A percentile compares a stretch with the other conserved stretches of the same genome.
phyloP scores from a whole-genome alignment of 176 grass and related monocot genomes.

The Coix lacrymajobi region DNA sequence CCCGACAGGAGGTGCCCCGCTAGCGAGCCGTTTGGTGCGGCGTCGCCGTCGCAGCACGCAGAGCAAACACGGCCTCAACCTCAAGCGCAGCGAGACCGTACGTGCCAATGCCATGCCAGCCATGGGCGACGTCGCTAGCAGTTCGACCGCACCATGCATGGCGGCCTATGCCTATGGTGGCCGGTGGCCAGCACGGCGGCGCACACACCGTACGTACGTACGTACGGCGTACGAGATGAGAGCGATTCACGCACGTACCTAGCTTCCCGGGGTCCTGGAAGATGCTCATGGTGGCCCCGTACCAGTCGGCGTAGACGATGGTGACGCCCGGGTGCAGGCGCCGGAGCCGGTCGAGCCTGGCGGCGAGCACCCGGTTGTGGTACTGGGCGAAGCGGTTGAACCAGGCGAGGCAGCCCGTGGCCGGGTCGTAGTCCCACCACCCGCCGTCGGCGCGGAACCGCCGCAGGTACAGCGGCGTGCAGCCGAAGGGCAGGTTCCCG shows the following conservation, averaged over 20 bases:
- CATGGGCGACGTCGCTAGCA: no score
- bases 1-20: neutral
- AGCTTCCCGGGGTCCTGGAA: conserved; percentile 29
- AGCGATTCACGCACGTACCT: conserved; percentile 38
- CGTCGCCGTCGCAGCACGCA: conserved; percentile 1
- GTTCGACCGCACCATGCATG: no score
- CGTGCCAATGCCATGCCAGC: no score
- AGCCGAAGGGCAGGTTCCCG: conserved; percentile 76
- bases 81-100: neutral
- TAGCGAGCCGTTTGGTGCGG: conserved; percentile 4
- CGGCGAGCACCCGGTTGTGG: conserved; percentile 54
- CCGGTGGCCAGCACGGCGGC: no score
- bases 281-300: conserved; percentile 49
- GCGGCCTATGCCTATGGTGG: no score
- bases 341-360: conserved; percentile 34
- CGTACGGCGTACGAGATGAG: no score
- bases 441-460: conserved; percentile 1
- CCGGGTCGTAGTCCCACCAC: conserved; percentile 33
- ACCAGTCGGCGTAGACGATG: conserved; percentile 86
- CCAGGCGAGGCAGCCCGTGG: conserved; percentile 57
- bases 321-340: conserved; percentile 41
- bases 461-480: conserved; percentile 49
- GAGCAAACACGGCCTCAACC: neutral
- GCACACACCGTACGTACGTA: no score
- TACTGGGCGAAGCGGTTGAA: conserved; percentile 58